Percentiles rank a stretch among this genome's conserved stretches.
phyloP scores from a whole-genome alignment of 2,329 filamentous ascomycete genomes.

The Fusarium sp. region DNA sequence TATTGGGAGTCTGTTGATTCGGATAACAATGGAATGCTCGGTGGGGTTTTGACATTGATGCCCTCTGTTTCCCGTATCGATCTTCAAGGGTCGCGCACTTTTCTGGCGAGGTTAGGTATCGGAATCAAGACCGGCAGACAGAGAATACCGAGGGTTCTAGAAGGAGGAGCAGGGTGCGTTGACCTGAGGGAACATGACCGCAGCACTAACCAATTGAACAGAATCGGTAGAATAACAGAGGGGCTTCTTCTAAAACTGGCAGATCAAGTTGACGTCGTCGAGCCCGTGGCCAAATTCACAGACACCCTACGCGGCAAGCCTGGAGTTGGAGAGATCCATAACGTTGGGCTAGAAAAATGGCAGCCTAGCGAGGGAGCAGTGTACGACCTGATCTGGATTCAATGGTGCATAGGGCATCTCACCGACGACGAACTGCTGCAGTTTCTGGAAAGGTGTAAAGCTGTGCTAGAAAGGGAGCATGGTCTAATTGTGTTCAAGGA shows the following conservation, averaged over 20 bases:
- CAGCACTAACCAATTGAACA: conserved; percentile 39
- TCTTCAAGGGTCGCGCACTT: conserved; percentile 76
- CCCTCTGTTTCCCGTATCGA: conserved; percentile 71
- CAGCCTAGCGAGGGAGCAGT: conserved; percentile 56
- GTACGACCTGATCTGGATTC: conserved; percentile 89
- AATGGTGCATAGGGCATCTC: conserved; percentile 91
- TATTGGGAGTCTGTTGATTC: conserved; percentile 64
- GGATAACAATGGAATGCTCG: conserved; percentile 80
- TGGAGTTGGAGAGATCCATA: conserved; percentile 75
- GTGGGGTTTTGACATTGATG: conserved; percentile 85
- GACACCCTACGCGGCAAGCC: conserved; percentile 67
- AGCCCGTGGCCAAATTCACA: conserved; percentile 88
- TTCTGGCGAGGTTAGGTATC: conserved; percentile 74
- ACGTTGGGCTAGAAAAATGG: conserved; percentile 82
- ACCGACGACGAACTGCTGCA: conserved; percentile 78
- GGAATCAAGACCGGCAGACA: conserved; percentile 53
- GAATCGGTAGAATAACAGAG: conserved; percentile 86
- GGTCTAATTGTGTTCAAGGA: conserved; percentile 66
- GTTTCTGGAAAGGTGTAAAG: conserved; percentile 74
- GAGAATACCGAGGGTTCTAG: conserved; percentile 50
- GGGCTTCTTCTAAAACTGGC: conserved; percentile 80
- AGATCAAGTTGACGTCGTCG: conserved; percentile 82
- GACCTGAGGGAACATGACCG: not conserved
- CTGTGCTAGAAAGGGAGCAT: conserved; percentile 49
- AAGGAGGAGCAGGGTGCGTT: conserved; percentile 58